Evolutionary conservation across 2,329 filamentous ascomycete species (phyloP), one percentile per base, ranked within the genome.

Genomic region (Mariannaea elegans): DNA sequence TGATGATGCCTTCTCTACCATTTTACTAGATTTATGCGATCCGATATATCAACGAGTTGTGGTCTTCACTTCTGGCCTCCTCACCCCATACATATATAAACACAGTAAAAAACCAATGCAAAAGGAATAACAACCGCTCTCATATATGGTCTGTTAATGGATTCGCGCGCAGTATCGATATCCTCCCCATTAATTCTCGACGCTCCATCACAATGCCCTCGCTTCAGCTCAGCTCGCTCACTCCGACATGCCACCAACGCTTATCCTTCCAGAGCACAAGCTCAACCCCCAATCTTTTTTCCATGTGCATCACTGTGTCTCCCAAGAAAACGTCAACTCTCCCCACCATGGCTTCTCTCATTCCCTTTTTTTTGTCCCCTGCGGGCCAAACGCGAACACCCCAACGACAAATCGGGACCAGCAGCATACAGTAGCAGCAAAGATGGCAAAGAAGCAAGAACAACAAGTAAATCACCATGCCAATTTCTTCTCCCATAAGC

Each of bases 151-250:
- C 41, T 62, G 61, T 53, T 32, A 57, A 67, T 61, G 56, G 60
- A 56, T 62, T 61, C 58, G 54, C 59, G 60, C 59, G 57, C 67
- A 66, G 59, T 69, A 65, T 65, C 66, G 56, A 59, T 59, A 63
- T 55, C 66, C 62, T 55, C 57, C 59, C 51, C 53, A 68, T 68
- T 67, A 65, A 61, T 14, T 65, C 64, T 64, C 63, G 55, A 68
- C 63, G 64, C 64, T 66, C 61, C 60, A 64, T 61, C 61, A 63
- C 56, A 61, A 58, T 60, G 47, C 57, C 47, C 52, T 39, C 16
- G 39, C 19, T n/a, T 36, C 32, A 36, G 14, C 13, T 36, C 14
- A 14, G 32, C 32, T 36, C 13, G 32, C 32, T 14, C 32, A 10
- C 32, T 36, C 32, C 14, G 32, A 8, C 32, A 36, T 36, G 32